These are phyloP conservation scores for Lagerstroemia speciosa DNA, from an alignment of 345 rosid species.

Conservation along the genomic window DNA sequence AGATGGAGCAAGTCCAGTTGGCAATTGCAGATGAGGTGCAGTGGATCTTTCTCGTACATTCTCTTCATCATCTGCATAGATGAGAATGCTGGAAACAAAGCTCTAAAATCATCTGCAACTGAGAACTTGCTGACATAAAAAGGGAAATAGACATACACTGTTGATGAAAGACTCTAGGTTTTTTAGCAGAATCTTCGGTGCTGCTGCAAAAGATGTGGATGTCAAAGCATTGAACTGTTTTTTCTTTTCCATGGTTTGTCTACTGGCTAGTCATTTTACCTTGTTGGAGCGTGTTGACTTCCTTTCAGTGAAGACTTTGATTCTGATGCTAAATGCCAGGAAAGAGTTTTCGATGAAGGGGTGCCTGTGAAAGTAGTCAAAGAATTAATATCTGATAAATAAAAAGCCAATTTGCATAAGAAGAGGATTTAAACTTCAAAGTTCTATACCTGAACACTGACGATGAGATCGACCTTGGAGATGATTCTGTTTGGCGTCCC, in stretches of 20 bases:
- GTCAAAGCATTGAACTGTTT: constrained; percentile 7
- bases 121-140: constrained; percentile 6
- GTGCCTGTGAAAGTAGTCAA: constrained; percentile 28
- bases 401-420: neutral
- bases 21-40: constrained; percentile 27
- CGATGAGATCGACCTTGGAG: constrained; percentile 62
- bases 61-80: constrained; percentile 57
- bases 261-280: constrained; percentile 24
- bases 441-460: constrained; percentile 55
- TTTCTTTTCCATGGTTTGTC: constrained; percentile 1
- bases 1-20: constrained; percentile 38
- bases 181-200: constrained; percentile 33
- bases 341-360: constrained; percentile 86
- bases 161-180: constrained; percentile 56
- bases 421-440: too few species aligned
- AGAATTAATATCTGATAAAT: constrained; percentile 6
- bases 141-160: constrained; percentile 40
- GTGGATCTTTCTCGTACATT: constrained; percentile 27
- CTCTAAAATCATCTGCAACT: neutral
- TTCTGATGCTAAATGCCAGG: constrained; percentile 95
- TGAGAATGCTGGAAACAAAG: constrained; percentile 14
- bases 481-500: constrained; percentile 57
- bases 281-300: constrained; percentile 26
- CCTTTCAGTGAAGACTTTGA: constrained; percentile 70
- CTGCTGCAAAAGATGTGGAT: constrained; percentile 33